Base-by-base conservation (phyloP, 148 eudicot species). In the Rhododendron vialii region DNA sequence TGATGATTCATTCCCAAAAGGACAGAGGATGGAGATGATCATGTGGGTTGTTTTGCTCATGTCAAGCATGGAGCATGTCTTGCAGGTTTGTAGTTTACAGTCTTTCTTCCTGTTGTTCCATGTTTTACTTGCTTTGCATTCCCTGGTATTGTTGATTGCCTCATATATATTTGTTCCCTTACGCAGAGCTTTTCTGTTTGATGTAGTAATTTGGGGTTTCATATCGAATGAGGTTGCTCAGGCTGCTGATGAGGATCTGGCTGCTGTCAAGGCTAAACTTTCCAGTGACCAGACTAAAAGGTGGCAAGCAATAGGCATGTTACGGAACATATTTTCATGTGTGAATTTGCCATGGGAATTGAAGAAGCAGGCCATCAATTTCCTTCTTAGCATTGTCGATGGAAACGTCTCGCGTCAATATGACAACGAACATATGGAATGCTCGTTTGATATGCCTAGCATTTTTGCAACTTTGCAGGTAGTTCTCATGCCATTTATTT, bases 11-110 rank as follows among this genome's bases (percentile, higher is more conserved):
- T 69, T 22, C 74, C 53, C 20, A 17, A 88, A 33, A 85, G 80
- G 84, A 59, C 90, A 94, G 98, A 91, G 87, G 93, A 89, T 86
- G 86, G 86, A 63, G 95, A 90, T 83, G 93, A 93, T 87, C 86
- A 30, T 81, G 75, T 84, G 91, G 83, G 86, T 85, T 93, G 92
- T 85, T 93, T 95, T 88, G 88, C 93, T 87, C 89, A 94, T 91
- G 95, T 92, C 88, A 93, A 90, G 87, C 93, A 84, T 84, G 99
- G 99, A 90, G 98, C 96, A 87, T 86, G 89, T 30, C 96, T 98
- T 86, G 92, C 95, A 91, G 98, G 99, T 91, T 84, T 84, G 85
- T 87, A 61, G 85, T 43, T 78, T 57, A 71, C 57, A 15, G 85
- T 78, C 87, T 57, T 81, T 83, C 38, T 80, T 85, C 74, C 55